A percentile compares a stretch with the other conserved stretches of the same genome.
phyloP scores from a whole-genome alignment of 164 flowering plant species.

The Nelumbo lutea region DNA sequence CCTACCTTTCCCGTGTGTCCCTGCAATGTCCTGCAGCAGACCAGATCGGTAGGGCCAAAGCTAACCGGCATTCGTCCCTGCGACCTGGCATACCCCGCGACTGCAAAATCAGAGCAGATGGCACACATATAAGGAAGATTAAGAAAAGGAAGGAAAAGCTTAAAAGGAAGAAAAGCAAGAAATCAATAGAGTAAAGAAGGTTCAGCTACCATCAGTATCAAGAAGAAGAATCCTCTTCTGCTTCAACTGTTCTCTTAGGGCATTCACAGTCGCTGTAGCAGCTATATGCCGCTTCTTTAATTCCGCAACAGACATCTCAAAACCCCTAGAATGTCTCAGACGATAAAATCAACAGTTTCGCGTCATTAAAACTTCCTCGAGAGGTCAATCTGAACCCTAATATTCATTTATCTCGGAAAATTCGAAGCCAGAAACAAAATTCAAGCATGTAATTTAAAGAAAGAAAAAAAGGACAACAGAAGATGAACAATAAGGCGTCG shows the following conservation, averaged over 20 bases:
- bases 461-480: too few species aligned
- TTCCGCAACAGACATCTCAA: constrained; percentile 71
- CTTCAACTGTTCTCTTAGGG: constrained; percentile 64
- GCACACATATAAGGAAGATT: constrained; percentile 4
- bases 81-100: constrained; percentile 63
- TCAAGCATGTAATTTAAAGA: not conserved
- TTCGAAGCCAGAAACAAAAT: not conserved
- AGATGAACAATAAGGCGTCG: too few species aligned
- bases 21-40: constrained; percentile 82
- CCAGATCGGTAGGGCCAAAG: constrained; percentile 90
- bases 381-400: constrained; percentile 10
- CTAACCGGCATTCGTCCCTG: constrained; percentile 58
- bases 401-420: not conserved
- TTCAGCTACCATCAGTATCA: constrained; percentile 67
- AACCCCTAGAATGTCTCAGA: not conserved
- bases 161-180: not conserved
- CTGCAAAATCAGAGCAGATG: constrained; percentile 32
- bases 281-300: constrained; percentile 73
- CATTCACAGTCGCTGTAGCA: constrained; percentile 56
- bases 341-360: not conserved
- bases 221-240: constrained; percentile 70
- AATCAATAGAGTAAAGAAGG: not conserved
- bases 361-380: constrained; percentile 6
- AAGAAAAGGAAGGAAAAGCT: not conserved
- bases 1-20: constrained; percentile 91